Conservation (phyloP, 2,329 filamentous ascomycete species). For the Nigrospora oryzae region DNA sequence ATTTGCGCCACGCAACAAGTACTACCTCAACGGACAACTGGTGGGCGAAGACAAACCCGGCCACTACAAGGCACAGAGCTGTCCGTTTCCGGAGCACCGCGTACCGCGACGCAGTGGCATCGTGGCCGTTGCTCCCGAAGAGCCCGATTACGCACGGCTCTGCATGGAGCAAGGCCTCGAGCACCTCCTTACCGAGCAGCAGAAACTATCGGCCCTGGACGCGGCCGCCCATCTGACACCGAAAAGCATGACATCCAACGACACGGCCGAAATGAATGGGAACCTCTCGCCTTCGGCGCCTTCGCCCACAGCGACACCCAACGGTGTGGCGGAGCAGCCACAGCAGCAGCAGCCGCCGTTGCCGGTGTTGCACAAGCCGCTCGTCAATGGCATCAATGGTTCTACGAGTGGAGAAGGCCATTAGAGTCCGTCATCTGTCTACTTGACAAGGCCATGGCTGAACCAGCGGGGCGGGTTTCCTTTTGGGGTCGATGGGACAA, state of each 20-base stretch:
- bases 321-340: conserved; percentile 1
- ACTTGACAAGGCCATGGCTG: too few relatives aligned
- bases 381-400: conserved; percentile 7
- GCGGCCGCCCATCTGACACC: conserved; percentile 37
- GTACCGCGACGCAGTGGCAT: conserved; percentile 46
- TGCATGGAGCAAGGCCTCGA: conserved; percentile 49
- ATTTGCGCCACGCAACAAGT: conserved; percentile 49
- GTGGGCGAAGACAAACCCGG: conserved; percentile 42
- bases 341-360: too few relatives aligned
- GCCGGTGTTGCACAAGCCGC: neutral
- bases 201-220: conserved; percentile 35
- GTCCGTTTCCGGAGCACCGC: conserved; percentile 45
- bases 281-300: conserved; percentile 4
- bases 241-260: conserved; percentile 25
- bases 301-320: conserved; percentile 4
- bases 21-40: conserved; percentile 48
- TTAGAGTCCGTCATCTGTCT: too few relatives aligned
- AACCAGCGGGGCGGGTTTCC: too few relatives aligned
- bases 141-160: conserved; percentile 47
- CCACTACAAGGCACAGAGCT: conserved; percentile 37
- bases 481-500: too few relatives aligned
- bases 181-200: conserved; percentile 39
- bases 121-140: conserved; percentile 41
- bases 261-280: conserved; percentile 7
- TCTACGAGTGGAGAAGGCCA: too few relatives aligned